Evolutionary conservation across 192 early-diverging fungal genomes (phyloP).

Genomic region (Piromyces finnis): DNA sequence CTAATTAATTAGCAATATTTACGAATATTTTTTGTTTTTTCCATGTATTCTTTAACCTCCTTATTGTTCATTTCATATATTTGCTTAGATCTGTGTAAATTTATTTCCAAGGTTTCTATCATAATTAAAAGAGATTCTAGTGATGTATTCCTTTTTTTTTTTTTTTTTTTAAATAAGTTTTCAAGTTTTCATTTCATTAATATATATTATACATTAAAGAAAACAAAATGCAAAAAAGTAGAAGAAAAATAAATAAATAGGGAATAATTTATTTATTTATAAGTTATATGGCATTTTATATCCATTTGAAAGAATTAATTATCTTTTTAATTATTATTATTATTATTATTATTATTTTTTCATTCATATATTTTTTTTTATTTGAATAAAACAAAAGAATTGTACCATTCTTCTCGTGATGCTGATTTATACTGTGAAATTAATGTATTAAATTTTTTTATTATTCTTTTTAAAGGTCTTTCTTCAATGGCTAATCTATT

Average conservation of each 20-base stretch:
- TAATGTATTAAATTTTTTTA: not conserved
- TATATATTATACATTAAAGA: too few species aligned
- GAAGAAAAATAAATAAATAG: too few species aligned
- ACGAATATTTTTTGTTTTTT: not conserved
- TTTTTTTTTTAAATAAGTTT: too few species aligned
- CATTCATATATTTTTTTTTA: too few species aligned
- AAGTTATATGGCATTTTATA: too few species aligned
- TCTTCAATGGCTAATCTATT: not conserved
- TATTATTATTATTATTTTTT: too few species aligned
- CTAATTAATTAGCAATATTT: not conserved
- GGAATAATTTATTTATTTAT: too few species aligned
- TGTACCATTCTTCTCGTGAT: not conserved
- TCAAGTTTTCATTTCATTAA: too few species aligned
- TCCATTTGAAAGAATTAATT: too few species aligned
- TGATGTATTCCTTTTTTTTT: not conserved
- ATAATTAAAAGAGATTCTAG: not conserved
- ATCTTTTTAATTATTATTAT: too few species aligned
- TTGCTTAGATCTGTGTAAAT: not conserved
- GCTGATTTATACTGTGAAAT: not conserved
- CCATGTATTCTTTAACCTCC: not conserved
- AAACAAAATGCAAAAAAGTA: too few species aligned
- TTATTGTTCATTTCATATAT: not conserved
- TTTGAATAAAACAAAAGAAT: too few species aligned
- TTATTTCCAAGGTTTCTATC: not conserved
- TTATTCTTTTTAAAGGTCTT: not conserved